Base-by-base conservation (phyloP, 805 yeast species). In the Metschnikowia reukaufii region DNA sequence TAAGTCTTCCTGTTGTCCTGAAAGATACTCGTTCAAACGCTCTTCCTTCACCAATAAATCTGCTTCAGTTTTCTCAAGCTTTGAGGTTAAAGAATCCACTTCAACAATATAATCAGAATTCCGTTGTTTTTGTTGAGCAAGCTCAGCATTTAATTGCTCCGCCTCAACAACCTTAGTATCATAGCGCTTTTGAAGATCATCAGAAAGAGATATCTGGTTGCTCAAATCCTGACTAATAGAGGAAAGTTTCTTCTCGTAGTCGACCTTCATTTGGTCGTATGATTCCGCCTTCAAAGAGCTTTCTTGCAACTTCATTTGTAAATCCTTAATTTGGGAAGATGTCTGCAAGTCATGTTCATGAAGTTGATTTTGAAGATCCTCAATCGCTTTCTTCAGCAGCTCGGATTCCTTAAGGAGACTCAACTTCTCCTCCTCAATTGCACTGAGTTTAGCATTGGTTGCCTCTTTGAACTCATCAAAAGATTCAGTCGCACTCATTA, bases 161-260 rank as follows among this genome's bases (percentile, higher is more conserved):
- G 44, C 30, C 38, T 53, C 57, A 2, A 51, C 31, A 16, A 42
- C 36, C 33, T 48, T 54, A n/a, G 30, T 18, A 8, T 51, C 82
- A 57, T 81, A 83, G 51, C 77, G 81, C 33, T 59, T 57, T 57
- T 81, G 86, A 20, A 78, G 72, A 21, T 75, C 77, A 31, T 66
- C 56, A 15, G 81, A 77, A 45, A 80, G 60, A 12, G 69, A 54
- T 2, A 69, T 66, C 56, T 83, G 87, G 19, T 68, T 50, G 16
- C 59, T 51, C 47, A 72, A 58, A 47, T 72, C 76, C 2, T 51
- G 49, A 15, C 52, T 57, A 15, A 71, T 41, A 1, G 67, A 50
- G 2, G 53, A 46, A 18, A 72, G 40, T 45, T 64, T 68, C 8
- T 52, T 50, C 34, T 68, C 71, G 44, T 60, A 67, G 48, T 68